Conservation (phyloP, 176 grass and related monocot species). For the Rhipidocladum racemiflorum region DNA sequence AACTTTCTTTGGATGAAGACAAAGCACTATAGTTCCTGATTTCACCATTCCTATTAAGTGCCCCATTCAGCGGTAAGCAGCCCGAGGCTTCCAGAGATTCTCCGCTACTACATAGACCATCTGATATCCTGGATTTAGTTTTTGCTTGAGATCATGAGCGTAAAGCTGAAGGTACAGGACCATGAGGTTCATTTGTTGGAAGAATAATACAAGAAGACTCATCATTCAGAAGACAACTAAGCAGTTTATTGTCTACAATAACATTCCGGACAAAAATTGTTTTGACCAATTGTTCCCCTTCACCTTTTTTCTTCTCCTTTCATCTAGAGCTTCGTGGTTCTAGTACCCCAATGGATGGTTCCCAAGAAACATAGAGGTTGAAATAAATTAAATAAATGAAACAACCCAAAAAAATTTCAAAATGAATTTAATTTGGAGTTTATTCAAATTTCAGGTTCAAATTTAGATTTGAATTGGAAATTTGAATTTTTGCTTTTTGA, state of each 20-base stretch:
- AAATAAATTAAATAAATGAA: slow-evolving; percentile 33
- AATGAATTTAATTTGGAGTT: too few species aligned
- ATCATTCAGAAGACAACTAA: slow-evolving; percentile 54
- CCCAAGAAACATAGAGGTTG: slow-evolving; percentile 44
- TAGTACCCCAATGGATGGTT: slow-evolving; percentile 48
- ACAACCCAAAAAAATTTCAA: too few species aligned
- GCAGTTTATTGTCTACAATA: slow-evolving; percentile 74
- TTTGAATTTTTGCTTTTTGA: too few species aligned
- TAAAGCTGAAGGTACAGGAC: slow-evolving; percentile 52
- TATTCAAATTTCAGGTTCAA: too few species aligned
- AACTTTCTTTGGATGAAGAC: slow-evolving; percentile 30
- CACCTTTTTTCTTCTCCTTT: slow-evolving; percentile 89
- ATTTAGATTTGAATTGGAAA: too few species aligned
- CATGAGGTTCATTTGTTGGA: slow-evolving; percentile 42
- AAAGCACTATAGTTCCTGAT: slow-evolving; percentile 30
- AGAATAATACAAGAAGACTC: slow-evolving; percentile 77
- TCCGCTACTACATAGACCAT: too few species aligned
- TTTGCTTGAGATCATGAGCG: slow-evolving; percentile 38
- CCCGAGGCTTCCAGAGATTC: too few species aligned
- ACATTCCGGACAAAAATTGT: slow-evolving; percentile 80
- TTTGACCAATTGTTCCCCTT: too few species aligned
- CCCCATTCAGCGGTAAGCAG: too few species aligned
- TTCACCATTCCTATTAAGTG: too few species aligned
- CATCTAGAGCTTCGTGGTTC: slow-evolving; percentile 84
- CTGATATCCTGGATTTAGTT: slow-evolving; percentile 44